Evolutionary conservation across 768 basidiomycete species (phyloP).

Genomic region (Tricholoma furcatifolium): DNA sequence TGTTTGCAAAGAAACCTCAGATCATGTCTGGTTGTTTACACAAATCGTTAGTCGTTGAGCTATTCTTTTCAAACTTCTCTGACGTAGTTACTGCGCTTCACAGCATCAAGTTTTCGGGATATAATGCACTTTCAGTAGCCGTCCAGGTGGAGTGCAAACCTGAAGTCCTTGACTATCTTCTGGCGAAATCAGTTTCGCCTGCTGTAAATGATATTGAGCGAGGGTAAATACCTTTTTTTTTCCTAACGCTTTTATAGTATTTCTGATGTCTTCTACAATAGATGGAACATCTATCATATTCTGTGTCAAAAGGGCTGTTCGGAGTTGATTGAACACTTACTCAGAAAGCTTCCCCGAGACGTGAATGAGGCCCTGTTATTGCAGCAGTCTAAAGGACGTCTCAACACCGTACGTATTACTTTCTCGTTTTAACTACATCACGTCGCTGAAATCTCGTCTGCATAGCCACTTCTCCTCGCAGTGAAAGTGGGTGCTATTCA

Average conservation of each 20-base stretch:
- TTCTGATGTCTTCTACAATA: conserved; percentile 18
- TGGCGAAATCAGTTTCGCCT: conserved; percentile 45
- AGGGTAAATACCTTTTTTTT: conserved; percentile 34
- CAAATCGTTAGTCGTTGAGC: conserved; percentile 34
- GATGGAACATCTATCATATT: conserved; percentile 59
- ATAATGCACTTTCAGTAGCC: conserved; percentile 46
- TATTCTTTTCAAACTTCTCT: conserved; percentile 1
- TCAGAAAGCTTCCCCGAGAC: conserved; percentile 50
- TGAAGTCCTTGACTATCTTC: conserved; percentile 47
- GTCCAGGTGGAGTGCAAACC: conserved; percentile 26
- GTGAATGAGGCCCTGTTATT: conserved; percentile 40
- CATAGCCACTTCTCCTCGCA: conserved; percentile 57
- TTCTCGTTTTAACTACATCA: background rate
- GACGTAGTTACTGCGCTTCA: background rate
- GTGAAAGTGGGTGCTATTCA: conserved; percentile 33
- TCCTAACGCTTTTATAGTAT: too few relatives aligned
- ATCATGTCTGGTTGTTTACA: conserved; percentile 42
- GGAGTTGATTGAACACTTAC: conserved; percentile 38
- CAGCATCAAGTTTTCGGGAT: conserved; percentile 46
- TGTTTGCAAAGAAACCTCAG: conserved; percentile 42
- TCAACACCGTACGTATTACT: conserved; percentile 44
- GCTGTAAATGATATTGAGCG: conserved; percentile 36
- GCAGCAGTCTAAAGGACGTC: conserved; percentile 42
- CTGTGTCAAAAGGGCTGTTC: conserved; percentile 29
- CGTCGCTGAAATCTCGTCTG: background rate